Evolutionary conservation across 331 rosid species (phyloP).

Genomic region (Malus hybrid): DNA sequence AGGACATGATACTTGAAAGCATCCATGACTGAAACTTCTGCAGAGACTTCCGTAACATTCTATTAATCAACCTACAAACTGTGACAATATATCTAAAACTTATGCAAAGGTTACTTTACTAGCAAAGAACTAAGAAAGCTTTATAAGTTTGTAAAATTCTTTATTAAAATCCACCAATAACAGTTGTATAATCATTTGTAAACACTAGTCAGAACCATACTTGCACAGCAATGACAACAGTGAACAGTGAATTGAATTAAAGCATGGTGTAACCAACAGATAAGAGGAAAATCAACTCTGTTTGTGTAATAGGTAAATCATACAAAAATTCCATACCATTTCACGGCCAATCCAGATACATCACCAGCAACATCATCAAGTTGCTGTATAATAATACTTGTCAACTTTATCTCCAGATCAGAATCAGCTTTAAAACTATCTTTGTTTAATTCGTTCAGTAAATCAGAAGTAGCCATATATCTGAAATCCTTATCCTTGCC

Average conservation of each 20-base stretch:
- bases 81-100: not conserved
- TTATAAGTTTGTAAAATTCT: not conserved
- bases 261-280: not conserved
- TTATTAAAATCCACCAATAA: not conserved
- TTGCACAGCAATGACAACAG: not conserved
- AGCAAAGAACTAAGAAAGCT: not conserved
- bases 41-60: not conserved
- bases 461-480: constrained; percentile 98
- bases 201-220: too few species aligned
- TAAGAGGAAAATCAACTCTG: not conserved
- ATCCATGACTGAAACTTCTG: not conserved
- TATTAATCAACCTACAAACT: not conserved
- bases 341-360: constrained; percentile 94
- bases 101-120: not conserved
- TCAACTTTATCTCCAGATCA: constrained; percentile 74
- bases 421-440: constrained; percentile 71
- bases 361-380: constrained; percentile 99
- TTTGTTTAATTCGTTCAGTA: constrained; percentile 74
- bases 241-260: not conserved
- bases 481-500: constrained; percentile 98
- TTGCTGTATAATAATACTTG: constrained; percentile 82
- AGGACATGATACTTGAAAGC: not conserved
- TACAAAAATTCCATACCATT: constrained; percentile 42
- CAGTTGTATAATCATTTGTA: not conserved
- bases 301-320: not conserved